Percentiles rank a stretch among this genome's conserved stretches.
These are phyloP conservation scores for Pseudozyma thailandica DNA, from an alignment of 1,284 basidiomycete genomes.

Conservation along the genomic window DNA sequence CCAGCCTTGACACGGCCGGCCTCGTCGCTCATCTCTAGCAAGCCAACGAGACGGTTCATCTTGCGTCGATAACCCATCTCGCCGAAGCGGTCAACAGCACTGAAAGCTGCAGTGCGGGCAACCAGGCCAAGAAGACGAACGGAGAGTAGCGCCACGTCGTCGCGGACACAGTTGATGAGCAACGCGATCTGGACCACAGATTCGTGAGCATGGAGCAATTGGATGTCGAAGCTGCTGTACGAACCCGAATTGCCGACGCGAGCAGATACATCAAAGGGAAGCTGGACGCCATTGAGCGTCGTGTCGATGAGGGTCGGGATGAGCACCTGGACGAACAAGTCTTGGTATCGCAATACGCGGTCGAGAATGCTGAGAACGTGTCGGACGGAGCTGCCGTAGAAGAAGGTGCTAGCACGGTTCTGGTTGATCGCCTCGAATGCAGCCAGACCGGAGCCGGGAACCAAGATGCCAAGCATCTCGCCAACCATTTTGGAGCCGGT, in stretches of 20 bases:
- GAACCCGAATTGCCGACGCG: slow-evolving; percentile 65
- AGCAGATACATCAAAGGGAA: slow-evolving; percentile 47
- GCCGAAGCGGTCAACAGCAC: slow-evolving; percentile 73
- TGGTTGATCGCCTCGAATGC: slow-evolving; percentile 73
- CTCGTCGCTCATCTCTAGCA: slow-evolving; percentile 84
- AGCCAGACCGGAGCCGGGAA: slow-evolving; percentile 55
- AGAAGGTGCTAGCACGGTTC: slow-evolving; percentile 75
- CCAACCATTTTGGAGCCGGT: slow-evolving; percentile 78
- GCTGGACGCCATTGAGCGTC: slow-evolving; percentile 29
- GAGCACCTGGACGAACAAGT: slow-evolving; percentile 87
- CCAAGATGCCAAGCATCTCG: slow-evolving; percentile 79
- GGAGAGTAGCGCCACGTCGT: slow-evolving; percentile 81
- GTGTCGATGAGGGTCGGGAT: slow-evolving; percentile 79
- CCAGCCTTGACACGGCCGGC: slow-evolving; percentile 86
- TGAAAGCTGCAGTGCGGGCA: slow-evolving; percentile 72
- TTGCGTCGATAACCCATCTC: slow-evolving; percentile 64
- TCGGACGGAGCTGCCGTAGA: slow-evolving; percentile 79
- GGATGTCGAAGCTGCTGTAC: slow-evolving; percentile 81
- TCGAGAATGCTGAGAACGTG: slow-evolving; percentile 84
- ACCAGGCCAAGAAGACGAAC: slow-evolving; percentile 83
- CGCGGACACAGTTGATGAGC: slow-evolving; percentile 78
- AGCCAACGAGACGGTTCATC: slow-evolving; percentile 76
- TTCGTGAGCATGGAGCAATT: slow-evolving; percentile 75
- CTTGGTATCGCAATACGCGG: slow-evolving; percentile 84
- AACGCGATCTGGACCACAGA: slow-evolving; percentile 85